Conservation (phyloP, 352 stramenopile genomes). For the Globisporangium okanoganense region DNA sequence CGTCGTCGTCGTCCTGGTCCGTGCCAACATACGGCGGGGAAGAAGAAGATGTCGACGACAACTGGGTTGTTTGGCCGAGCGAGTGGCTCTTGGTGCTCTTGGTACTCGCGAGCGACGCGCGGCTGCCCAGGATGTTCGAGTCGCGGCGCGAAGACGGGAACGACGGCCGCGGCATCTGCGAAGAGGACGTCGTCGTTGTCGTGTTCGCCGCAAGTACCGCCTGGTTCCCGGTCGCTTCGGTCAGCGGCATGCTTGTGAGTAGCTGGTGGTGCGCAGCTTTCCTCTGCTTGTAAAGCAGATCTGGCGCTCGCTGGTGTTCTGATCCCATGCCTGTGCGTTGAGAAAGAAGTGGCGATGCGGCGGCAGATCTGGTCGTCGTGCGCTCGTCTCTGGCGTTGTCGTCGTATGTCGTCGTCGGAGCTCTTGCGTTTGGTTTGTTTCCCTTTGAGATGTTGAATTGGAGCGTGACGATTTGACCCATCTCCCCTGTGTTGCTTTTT, state of each 20-base stretch:
- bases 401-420: neutral
- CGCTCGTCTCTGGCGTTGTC: neutral
- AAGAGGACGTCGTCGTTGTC: neutral
- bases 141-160: slow-evolving; percentile 15
- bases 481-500: slow-evolving; percentile 4
- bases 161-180: slow-evolving; percentile 8
- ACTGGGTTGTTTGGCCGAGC: slow-evolving; percentile 10
- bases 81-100: slow-evolving; percentile 34
- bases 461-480: neutral
- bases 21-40: slow-evolving; percentile 7
- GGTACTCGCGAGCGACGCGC: slow-evolving; percentile 69
- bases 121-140: slow-evolving; percentile 30
- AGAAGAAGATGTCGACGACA: slow-evolving; percentile 16
- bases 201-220: neutral
- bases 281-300: neutral
- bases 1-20: slow-evolving; percentile 14
- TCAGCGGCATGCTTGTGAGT: neutral
- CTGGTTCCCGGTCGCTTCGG: neutral
- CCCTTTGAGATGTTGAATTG: neutral
- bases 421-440: neutral
- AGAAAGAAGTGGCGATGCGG: neutral
- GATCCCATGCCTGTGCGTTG: no score
- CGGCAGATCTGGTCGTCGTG: neutral
- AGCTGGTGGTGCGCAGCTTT: neutral
- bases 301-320: neutral